Percentiles rank a stretch among this genome's conserved stretches.
phyloP scores from a whole-genome alignment of 768 basidiomycete species.

The Lentinus tigrinus region DNA sequence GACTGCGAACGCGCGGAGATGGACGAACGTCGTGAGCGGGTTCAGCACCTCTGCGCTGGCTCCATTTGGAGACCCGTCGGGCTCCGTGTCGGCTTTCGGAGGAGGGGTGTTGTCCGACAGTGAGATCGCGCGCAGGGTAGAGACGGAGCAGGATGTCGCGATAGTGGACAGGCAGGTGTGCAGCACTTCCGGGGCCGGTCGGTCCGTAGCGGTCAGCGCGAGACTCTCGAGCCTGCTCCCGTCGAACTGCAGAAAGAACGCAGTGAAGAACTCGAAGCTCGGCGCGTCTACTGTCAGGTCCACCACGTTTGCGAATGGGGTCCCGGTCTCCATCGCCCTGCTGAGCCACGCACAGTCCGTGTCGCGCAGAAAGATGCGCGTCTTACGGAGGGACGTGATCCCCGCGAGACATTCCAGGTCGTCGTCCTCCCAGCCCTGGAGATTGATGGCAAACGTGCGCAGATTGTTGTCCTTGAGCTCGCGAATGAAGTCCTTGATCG shows the following conservation, averaged over 20 bases:
- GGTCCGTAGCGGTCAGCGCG: not conserved
- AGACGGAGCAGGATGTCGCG: not conserved
- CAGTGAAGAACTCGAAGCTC: not conserved
- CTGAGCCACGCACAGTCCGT: not conserved
- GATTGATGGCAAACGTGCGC: not conserved
- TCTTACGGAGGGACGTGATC: not conserved
- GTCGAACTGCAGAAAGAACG: not conserved
- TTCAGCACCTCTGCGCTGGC: not conserved
- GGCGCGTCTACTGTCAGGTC: constrained; percentile 4
- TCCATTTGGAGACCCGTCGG: not conserved
- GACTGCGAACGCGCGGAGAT: not conserved
- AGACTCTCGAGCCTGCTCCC: not conserved
- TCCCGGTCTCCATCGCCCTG: not conserved
- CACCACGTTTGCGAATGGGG: not conserved
- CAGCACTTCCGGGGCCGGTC: not conserved
- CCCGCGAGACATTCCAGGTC: constrained; percentile 1
- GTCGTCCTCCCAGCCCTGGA: not conserved
- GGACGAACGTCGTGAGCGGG: not conserved
- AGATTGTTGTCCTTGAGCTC: not conserved
- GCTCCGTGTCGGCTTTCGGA: not conserved
- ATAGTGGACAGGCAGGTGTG: not conserved
- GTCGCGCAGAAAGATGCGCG: not conserved
- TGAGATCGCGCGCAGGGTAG: not conserved
- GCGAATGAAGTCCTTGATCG: not conserved
- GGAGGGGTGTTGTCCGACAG: not conserved